Conservation (phyloP, 2,329 filamentous ascomycete species). For the Monilinia polystroma region DNA sequence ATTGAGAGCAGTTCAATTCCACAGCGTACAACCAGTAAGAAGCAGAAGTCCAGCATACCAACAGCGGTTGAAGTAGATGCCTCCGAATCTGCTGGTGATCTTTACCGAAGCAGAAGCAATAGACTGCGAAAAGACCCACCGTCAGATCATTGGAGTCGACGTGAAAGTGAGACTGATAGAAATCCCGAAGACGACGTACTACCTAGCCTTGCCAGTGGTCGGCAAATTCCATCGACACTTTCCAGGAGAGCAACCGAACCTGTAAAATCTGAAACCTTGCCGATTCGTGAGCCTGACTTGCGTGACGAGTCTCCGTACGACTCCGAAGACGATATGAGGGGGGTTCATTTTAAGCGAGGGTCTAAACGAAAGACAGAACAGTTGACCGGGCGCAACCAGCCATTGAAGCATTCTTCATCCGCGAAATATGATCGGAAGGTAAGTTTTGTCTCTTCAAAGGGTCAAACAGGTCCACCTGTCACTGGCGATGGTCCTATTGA, state of each 20-base stretch:
- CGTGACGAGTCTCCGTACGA: conserved; percentile 14
- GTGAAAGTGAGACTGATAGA: conserved; percentile 47
- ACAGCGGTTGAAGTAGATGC: conserved; percentile 26
- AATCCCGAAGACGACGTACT: conserved; percentile 36
- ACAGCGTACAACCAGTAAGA: conserved; percentile 58
- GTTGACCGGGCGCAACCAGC: conserved; percentile 33
- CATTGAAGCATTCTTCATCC: conserved; percentile 23
- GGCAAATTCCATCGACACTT: neutral
- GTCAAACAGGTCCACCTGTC: conserved; percentile 29
- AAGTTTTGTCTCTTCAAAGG: conserved; percentile 33
- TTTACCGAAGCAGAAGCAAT: conserved; percentile 54
- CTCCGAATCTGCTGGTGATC: conserved; percentile 38
- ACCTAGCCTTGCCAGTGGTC: conserved; percentile 7
- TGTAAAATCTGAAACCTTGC: neutral
- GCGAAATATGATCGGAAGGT: conserved; percentile 24
- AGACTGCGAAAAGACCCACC: conserved; percentile 59
- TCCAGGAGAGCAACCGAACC: conserved; percentile 12
- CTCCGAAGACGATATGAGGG: conserved; percentile 19
- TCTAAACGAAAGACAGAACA: conserved; percentile 37
- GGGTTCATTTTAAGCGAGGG: conserved; percentile 33
- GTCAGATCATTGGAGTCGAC: conserved; percentile 49
- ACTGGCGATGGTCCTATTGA: conserved; percentile 16
- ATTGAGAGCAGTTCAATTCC: conserved; percentile 20
- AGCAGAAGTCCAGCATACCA: conserved; percentile 53
- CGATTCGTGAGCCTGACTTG: neutral